Conservation (phyloP, 2,329 filamentous ascomycete species). For the Fusarium tanahbumbuense region DNA sequence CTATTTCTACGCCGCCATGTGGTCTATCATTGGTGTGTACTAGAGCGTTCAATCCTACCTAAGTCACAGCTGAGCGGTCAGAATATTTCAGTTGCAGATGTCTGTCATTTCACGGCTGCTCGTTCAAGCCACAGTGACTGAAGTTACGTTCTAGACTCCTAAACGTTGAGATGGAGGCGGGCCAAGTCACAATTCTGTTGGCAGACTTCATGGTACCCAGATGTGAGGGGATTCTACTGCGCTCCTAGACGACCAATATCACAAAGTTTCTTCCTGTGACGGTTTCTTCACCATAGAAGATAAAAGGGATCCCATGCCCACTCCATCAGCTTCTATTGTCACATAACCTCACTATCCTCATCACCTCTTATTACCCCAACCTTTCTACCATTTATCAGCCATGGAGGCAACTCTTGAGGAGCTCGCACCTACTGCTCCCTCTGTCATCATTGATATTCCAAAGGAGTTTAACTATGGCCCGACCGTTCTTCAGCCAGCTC, state of each 20-base stretch:
- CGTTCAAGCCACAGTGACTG: background rate
- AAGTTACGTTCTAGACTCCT: background rate
- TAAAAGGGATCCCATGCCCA: background rate
- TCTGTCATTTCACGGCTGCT: fast-evolving
- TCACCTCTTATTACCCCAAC: background rate
- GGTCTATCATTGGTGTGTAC: no score
- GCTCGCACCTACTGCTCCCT: background rate
- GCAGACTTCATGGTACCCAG: background rate
- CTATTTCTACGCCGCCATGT: no score
- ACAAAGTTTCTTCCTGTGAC: background rate
- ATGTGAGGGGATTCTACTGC: fast-evolving
- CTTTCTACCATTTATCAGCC: background rate
- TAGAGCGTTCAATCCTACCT: no score
- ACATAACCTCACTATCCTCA: background rate
- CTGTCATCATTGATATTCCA: background rate
- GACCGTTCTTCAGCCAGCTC: background rate
- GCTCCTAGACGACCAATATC: fast-evolving
- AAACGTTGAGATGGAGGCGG: background rate
- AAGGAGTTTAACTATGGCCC: background rate
- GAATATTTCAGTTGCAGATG: background rate
- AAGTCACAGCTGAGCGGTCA: background rate
- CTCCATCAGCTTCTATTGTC: background rate
- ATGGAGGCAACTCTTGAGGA: background rate
- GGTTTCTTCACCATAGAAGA: background rate
- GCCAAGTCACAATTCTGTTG: background rate